Evolutionary conservation across 192 early-diverging fungal genomes (phyloP).

Genomic region (Paraglomus brasilianum): DNA sequence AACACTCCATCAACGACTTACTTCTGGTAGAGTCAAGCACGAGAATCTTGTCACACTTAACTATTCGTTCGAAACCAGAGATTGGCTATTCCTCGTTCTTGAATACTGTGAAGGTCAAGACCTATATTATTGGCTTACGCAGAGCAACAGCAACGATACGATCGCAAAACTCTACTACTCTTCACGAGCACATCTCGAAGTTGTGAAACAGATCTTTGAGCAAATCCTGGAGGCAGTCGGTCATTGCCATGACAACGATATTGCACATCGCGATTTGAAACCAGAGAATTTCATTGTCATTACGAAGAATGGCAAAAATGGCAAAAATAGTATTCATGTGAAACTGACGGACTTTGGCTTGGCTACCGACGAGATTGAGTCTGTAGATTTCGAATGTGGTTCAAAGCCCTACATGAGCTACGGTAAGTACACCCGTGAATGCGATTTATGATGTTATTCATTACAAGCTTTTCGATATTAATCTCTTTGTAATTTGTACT

Average conservation of each 20-base stretch:
- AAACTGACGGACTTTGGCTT: slow-evolving; percentile 93
- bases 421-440: slow-evolving; percentile 28
- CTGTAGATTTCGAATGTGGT: slow-evolving; percentile 86
- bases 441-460: neutral
- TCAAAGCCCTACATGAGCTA: slow-evolving; percentile 60
- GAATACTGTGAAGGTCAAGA: slow-evolving; percentile 58
- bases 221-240: slow-evolving; percentile 73
- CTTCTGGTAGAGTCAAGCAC: slow-evolving; percentile 60
- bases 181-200: slow-evolving; percentile 54
- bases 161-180: slow-evolving; percentile 48
- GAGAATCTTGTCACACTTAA: slow-evolving; percentile 63
- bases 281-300: slow-evolving; percentile 70
- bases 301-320: slow-evolving; percentile 30
- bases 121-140: slow-evolving; percentile 52
- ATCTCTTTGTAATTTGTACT: neutral
- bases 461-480: neutral
- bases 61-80: slow-evolving; percentile 66
- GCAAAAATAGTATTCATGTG: slow-evolving; percentile 38
- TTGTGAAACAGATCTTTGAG: slow-evolving; percentile 68
- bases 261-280: slow-evolving; percentile 91
- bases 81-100: slow-evolving; percentile 70
- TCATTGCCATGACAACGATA: slow-evolving; percentile 70
- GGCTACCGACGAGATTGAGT: slow-evolving; percentile 77
- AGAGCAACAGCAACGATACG: slow-evolving; percentile 41
- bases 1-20: slow-evolving; percentile 35